Conservation (phyloP, 257 asterid species). For the Parsonsia alboflavescens region DNA sequence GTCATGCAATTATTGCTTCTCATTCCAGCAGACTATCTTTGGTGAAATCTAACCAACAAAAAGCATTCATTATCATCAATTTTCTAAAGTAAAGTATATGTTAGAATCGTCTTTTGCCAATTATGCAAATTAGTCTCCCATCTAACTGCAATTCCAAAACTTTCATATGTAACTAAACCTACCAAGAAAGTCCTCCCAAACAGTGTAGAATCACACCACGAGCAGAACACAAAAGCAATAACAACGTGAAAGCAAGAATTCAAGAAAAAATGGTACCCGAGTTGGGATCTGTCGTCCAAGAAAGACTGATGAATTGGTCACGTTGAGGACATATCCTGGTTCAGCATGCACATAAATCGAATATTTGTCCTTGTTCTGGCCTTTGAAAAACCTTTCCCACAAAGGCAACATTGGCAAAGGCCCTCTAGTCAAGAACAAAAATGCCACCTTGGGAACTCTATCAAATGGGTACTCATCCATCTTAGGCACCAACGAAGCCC, state of each 20-base stretch:
- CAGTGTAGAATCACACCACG: not conserved
- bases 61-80: not conserved
- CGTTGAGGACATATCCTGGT: conserved; percentile 63
- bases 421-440: conserved; percentile 88
- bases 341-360: conserved; percentile 73
- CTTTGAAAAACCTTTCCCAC: conserved; percentile 91
- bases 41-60: not conserved
- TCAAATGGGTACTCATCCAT: conserved; percentile 68
- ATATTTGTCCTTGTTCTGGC: conserved; percentile 54
- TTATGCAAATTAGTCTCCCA: not conserved
- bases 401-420: conserved; percentile 74
- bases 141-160: not conserved
- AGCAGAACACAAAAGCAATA: conserved; percentile 14
- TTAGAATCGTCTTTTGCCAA: not conserved
- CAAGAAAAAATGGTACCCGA: conserved; percentile 49
- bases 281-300: conserved; percentile 77
- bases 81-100: not conserved
- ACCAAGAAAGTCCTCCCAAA: not conserved
- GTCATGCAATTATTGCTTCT: not conserved
- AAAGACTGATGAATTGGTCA: conserved; percentile 60
- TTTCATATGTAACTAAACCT: not conserved
- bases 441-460: conserved; percentile 81
- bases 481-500: conserved; percentile 85
- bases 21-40: not conserved
- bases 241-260: conserved; percentile 13